Percentiles rank a stretch among this genome's conserved stretches.
These are phyloP conservation scores for Chimonanthus praecox DNA, from an alignment of 164 flowering plant species.

Conservation along the genomic window DNA sequence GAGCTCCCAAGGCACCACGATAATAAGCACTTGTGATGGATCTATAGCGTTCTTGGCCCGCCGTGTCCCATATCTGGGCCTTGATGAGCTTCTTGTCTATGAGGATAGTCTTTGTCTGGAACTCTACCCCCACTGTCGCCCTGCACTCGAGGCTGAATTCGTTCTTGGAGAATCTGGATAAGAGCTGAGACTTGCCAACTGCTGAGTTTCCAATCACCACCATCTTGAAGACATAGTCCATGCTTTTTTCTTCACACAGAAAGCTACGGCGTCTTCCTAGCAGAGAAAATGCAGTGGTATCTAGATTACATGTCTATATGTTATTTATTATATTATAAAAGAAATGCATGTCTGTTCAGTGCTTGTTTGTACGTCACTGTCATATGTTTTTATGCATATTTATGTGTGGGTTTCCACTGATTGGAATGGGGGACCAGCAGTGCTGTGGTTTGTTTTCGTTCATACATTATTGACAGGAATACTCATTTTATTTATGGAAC, in stretches of 20 bases:
- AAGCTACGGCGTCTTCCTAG: too few relatives aligned
- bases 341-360: too few relatives aligned
- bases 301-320: too few relatives aligned
- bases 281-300: too few relatives aligned
- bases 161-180: constrained; percentile 12
- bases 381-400: too few relatives aligned
- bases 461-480: too few relatives aligned
- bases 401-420: too few relatives aligned
- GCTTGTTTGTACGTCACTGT: too few relatives aligned
- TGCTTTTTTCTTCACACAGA: not conserved
- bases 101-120: constrained; percentile 12
- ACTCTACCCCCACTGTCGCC: constrained; percentile 18
- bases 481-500: too few relatives aligned
- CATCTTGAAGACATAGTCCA: constrained; percentile 18
- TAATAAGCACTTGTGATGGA: constrained; percentile 20
- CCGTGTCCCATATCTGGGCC: constrained; percentile 26
- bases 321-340: too few relatives aligned
- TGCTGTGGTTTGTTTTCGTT: too few relatives aligned
- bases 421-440: too few relatives aligned
- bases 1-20: constrained; percentile 18
- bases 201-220: constrained; percentile 20
- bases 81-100: constrained; percentile 17
- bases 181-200: constrained; percentile 17
- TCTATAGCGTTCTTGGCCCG: constrained; percentile 20
- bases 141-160: constrained; percentile 11